A percentile compares a stretch with the other conserved stretches of the same genome.
phyloP scores from a whole-genome alignment of 2,329 filamentous ascomycete species.

The Claviceps digitariae region DNA sequence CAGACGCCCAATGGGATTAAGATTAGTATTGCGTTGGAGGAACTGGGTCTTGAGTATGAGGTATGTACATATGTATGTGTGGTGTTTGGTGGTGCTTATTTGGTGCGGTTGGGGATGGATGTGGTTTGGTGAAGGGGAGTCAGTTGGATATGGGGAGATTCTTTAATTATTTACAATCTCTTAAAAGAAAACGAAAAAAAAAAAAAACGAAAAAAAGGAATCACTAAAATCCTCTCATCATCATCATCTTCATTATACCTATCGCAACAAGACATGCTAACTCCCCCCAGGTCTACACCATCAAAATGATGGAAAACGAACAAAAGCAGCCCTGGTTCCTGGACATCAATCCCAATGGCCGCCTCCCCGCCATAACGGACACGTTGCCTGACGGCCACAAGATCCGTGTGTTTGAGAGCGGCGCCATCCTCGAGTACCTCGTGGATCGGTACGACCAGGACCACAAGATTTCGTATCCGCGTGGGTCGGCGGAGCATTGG shows the following conservation, averaged over 20 bases:
- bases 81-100: background rate
- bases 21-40: slow-evolving; percentile 73
- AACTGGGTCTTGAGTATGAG: slow-evolving; percentile 73
- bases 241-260: background rate
- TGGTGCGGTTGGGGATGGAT: too few species aligned
- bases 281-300: slow-evolving; percentile 34
- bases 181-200: too few species aligned
- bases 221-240: too few species aligned
- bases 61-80: slow-evolving; percentile 18
- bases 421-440: slow-evolving; percentile 73
- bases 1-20: slow-evolving; percentile 87
- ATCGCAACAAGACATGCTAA: background rate
- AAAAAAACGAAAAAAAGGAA: too few species aligned
- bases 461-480: slow-evolving; percentile 69
- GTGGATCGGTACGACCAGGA: slow-evolving; percentile 69
- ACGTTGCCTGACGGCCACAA: slow-evolving; percentile 57
- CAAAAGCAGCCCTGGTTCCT: slow-evolving; percentile 83
- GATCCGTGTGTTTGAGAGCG: slow-evolving; percentile 71
- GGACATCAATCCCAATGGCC: slow-evolving; percentile 83
- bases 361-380: slow-evolving; percentile 79
- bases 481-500: slow-evolving; percentile 59
- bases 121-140: too few species aligned
- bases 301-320: slow-evolving; percentile 60
- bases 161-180: too few species aligned
- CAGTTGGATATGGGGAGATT: too few species aligned